Evolutionary conservation across 805 yeast species (phyloP).

Genomic region (Ogataea nakhonphanomensis): DNA sequence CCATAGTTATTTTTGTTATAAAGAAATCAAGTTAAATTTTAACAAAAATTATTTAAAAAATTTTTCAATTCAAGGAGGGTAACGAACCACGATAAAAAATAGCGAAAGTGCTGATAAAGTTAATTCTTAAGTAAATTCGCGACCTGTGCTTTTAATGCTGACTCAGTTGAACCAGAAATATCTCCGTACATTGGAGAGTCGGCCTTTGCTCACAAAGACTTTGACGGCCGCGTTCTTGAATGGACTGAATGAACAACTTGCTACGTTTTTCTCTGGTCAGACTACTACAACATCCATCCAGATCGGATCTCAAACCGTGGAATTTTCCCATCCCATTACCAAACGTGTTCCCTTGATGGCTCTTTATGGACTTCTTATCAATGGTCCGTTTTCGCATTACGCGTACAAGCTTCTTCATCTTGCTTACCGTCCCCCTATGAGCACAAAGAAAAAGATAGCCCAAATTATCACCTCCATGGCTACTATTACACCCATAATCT

Average conservation of each 20-base stretch:
- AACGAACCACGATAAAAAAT: slow-evolving; percentile 1
- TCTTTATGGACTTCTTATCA: slow-evolving; percentile 49
- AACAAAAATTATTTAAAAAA: slow-evolving; percentile 10
- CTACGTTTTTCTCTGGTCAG: slow-evolving; percentile 49
- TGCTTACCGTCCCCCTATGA: slow-evolving; percentile 42
- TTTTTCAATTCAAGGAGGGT: slow-evolving; percentile 13
- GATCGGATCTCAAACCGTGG: slow-evolving; percentile 17
- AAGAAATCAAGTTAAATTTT: slow-evolving; percentile 10
- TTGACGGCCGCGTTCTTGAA: slow-evolving; percentile 54
- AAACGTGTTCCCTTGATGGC: slow-evolving; percentile 51
- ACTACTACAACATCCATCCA: slow-evolving; percentile 25
- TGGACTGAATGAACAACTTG: slow-evolving; percentile 55
- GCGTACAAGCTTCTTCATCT: slow-evolving; percentile 45
- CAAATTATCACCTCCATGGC: slow-evolving; percentile 51
- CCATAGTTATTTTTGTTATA: slow-evolving; percentile 44
- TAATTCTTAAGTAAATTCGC: neutral
- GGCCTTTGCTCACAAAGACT: slow-evolving; percentile 59
- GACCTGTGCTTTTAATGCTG: neutral
- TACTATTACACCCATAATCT: slow-evolving; percentile 53
- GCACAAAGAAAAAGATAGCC: slow-evolving; percentile 37
- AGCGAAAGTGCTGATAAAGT: neutral
- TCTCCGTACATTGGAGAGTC: slow-evolving; percentile 36
- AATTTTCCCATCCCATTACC: slow-evolving; percentile 40
- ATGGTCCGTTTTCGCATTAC: slow-evolving; percentile 58
- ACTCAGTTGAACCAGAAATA: slow-evolving; percentile 27